Base-by-base conservation (phyloP, 306 rosid species). In the Dryas octopetala region DNA sequence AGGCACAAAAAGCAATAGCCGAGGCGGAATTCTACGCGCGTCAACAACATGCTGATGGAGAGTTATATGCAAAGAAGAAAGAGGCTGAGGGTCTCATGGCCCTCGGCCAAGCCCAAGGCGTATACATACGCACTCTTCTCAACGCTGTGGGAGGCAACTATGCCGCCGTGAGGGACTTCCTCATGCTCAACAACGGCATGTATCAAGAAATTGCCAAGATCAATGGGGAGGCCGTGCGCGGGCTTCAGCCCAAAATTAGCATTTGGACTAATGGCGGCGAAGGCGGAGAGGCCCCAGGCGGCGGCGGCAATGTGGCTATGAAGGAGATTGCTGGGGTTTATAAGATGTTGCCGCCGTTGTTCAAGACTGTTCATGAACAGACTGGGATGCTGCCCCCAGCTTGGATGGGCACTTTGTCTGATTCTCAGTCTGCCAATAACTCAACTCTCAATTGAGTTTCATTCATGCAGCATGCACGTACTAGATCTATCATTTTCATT, bases 331-430 rank as follows among this genome's bases (percentile, higher is more conserved):
- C 81, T 1, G 78, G 75, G 4, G 66, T 81, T 45, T 84, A 84
- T 16, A 81, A 72, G 66, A 70, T 74, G 80, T 16, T 81, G 62
- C 88, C 88, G 0, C 88, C 83, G 1, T 32, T 84, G 78, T 78
- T 84, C 28, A 65, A 43, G 7, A 78, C 85, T 0, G 83, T 84
- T 17, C 83, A 81, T 0, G 88, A 81, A 40, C 88, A 84, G 60
- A 84, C 88, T 3, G 82, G 88, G 16, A 73, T 80, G 84, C 16
- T 59, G 12, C 85, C 85, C 7, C 80, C 85, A 0, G 60, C 73
- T 2, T 84, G 82, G 81, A 80, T 84, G 85, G 85, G 87, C 19
- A 60, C 82, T 14, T 64, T 77, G 75, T 8, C 82, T 5, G 79
- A 81, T 9, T 41, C 68, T 16, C 19, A 2, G 7, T 9, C 77